These are phyloP conservation scores for Cornus suecica DNA, from an alignment of 148 eudicot species.

Conservation along the genomic window DNA sequence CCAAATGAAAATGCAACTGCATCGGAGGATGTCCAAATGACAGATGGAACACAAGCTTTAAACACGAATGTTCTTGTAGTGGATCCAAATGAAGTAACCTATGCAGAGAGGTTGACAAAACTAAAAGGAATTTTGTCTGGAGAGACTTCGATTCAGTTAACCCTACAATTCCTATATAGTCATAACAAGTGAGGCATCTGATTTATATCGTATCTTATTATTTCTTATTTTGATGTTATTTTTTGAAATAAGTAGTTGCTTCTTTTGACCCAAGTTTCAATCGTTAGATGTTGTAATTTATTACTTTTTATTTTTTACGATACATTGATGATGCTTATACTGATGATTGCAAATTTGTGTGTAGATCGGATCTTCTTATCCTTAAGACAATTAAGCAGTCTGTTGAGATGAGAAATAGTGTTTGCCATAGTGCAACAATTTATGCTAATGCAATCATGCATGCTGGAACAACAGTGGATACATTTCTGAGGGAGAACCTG, in stretches of 20 bases:
- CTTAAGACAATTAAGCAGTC: conserved; percentile 97
- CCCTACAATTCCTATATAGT: conserved; percentile 87
- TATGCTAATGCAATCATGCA: conserved; percentile 99
- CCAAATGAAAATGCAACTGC: conserved; percentile 42
- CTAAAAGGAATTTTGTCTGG: conserved; percentile 85
- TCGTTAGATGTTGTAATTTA: neutral
- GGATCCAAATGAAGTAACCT: conserved; percentile 67
- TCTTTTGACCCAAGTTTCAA: neutral
- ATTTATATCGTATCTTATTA: neutral
- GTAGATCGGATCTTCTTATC: conserved; percentile 93
- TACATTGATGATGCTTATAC: neutral
- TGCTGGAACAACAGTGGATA: conserved; percentile 98
- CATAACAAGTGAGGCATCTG: conserved; percentile 72
- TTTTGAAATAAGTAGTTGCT: neutral
- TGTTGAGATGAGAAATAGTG: conserved; percentile 97
- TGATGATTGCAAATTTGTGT: conserved; percentile 6
- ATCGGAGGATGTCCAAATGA: conserved; percentile 77
- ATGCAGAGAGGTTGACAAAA: conserved; percentile 71
- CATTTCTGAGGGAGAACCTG: conserved; percentile 94
- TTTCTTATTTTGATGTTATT: no score
- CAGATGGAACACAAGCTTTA: conserved; percentile 48
- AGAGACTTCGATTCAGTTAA: conserved; percentile 89
- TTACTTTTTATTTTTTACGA: neutral
- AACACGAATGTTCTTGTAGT: conserved; percentile 26
- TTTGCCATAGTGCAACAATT: conserved; percentile 97